A percentile compares a stretch with the other conserved stretches of the same genome.
Conservation (phyloP, 148 eudicot genomes). For the Mesembryanthemum crystallinum region DNA sequence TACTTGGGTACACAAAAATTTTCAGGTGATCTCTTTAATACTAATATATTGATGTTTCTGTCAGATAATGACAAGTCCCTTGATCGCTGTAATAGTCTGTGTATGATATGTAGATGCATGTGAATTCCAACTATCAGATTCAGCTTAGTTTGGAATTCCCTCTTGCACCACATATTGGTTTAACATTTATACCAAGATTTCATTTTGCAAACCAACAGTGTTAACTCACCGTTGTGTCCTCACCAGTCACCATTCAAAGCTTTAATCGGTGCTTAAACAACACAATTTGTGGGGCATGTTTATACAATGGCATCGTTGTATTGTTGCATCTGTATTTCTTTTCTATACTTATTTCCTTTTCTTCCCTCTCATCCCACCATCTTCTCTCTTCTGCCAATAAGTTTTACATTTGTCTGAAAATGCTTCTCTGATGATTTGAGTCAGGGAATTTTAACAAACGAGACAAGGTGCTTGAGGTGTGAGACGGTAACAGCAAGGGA, state of each 20-base stretch:
- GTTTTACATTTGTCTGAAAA: conserved; percentile 13
- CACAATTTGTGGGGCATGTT: not conserved
- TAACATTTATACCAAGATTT: no score
- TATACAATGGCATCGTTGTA: not conserved
- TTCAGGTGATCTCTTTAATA: conserved; percentile 48
- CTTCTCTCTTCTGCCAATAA: not conserved
- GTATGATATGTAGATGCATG: not conserved
- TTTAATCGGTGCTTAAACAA: no score
- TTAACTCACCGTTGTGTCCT: no score
- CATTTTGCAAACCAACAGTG: no score
- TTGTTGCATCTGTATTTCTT: not conserved
- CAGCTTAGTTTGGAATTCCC: not conserved
- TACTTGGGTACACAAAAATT: conserved; percentile 81
- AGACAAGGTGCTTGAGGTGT: conserved; percentile 81
- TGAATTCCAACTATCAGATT: not conserved
- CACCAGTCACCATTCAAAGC: no score
- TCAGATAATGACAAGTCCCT: not conserved
- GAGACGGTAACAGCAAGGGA: conserved; percentile 93
- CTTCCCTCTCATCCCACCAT: not conserved
- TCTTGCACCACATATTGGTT: no score
- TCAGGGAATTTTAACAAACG: conserved; percentile 84
- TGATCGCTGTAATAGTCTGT: not conserved
- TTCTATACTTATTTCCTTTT: not conserved
- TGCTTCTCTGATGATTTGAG: conserved; percentile 15
- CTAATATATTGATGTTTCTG: not conserved